Conservation (phyloP, 2,329 filamentous ascomycete genomes). For the Ophiostoma quercus region DNA sequence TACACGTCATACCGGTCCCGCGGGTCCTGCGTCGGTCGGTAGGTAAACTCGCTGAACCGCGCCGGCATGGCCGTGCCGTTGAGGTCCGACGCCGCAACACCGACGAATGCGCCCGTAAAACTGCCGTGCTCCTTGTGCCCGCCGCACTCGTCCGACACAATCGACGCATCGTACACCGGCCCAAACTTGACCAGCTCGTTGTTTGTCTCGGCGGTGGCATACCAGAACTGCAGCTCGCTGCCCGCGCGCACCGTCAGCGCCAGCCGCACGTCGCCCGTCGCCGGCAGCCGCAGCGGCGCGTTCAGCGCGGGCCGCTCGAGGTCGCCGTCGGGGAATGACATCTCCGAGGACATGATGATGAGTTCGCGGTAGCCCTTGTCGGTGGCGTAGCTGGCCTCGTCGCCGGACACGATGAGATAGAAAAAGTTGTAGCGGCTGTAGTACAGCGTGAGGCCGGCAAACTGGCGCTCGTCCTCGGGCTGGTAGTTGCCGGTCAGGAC, state of each 20-base stretch:
- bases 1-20: slow-evolving; percentile 45
- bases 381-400: slow-evolving; percentile 37
- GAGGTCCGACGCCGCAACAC: slow-evolving; percentile 51
- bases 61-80: slow-evolving; percentile 47
- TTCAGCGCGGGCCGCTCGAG: slow-evolving; percentile 40
- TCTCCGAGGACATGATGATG: slow-evolving; percentile 52
- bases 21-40: slow-evolving; percentile 44
- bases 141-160: slow-evolving; percentile 59
- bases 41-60: slow-evolving; percentile 49
- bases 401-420: slow-evolving; percentile 53
- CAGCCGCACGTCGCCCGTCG: slow-evolving; percentile 50
- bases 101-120: slow-evolving; percentile 58
- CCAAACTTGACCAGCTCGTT: slow-evolving; percentile 46
- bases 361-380: slow-evolving; percentile 49
- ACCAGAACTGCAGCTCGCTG: slow-evolving; percentile 50
- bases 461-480: slow-evolving; percentile 55
- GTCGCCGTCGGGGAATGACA: slow-evolving; percentile 49
- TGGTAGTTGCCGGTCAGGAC: slow-evolving; percentile 63
- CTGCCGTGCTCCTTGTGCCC: slow-evolving; percentile 57
- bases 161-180: slow-evolving; percentile 52
- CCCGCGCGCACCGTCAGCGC: slow-evolving; percentile 51
- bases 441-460: slow-evolving; percentile 56
- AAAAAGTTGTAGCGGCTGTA: slow-evolving; percentile 63
- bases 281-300: slow-evolving; percentile 46
- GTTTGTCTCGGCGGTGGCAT: slow-evolving; percentile 40